phyloP scores from a whole-genome alignment of 2,329 filamentous ascomycete species.

The Plectosphaerella plurivora region DNA sequence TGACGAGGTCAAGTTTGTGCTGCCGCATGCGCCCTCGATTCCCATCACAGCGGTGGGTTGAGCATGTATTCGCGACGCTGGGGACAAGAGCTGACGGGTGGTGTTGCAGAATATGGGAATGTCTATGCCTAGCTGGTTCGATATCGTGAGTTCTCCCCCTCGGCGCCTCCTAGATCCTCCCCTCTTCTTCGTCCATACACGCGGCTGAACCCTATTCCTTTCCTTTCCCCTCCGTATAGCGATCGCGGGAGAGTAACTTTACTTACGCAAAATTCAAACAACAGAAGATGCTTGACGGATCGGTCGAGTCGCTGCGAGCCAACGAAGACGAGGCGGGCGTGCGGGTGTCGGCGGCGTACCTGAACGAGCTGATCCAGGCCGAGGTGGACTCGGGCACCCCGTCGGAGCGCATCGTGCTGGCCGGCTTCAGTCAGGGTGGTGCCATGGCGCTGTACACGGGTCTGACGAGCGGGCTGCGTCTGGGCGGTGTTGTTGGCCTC shows the following conservation, averaged over 20 bases:
- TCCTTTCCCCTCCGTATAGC: neutral
- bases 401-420: slow-evolving; percentile 77
- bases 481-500: slow-evolving; percentile 84
- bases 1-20: slow-evolving; percentile 86
- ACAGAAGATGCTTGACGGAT: slow-evolving; percentile 23
- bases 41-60: slow-evolving; percentile 73
- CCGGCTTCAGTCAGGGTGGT: slow-evolving; percentile 82
- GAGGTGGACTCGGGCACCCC: slow-evolving; percentile 81
- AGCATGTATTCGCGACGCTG: neutral
- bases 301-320: slow-evolving; percentile 21
- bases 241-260: neutral
- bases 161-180: too few species aligned
- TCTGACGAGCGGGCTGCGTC: slow-evolving; percentile 65
- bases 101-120: slow-evolving; percentile 63
- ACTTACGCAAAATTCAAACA: neutral
- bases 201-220: neutral
- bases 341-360: slow-evolving; percentile 65
- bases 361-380: slow-evolving; percentile 73
- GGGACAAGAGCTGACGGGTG: neutral
- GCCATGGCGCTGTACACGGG: slow-evolving; percentile 82
- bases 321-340: slow-evolving; percentile 71
- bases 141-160: slow-evolving; percentile 52
- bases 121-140: slow-evolving; percentile 84
- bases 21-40: slow-evolving; percentile 84
- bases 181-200: neutral